Base-by-base conservation (phyloP, 345 rosid species). In the Gossypium mustelinum region DNA sequence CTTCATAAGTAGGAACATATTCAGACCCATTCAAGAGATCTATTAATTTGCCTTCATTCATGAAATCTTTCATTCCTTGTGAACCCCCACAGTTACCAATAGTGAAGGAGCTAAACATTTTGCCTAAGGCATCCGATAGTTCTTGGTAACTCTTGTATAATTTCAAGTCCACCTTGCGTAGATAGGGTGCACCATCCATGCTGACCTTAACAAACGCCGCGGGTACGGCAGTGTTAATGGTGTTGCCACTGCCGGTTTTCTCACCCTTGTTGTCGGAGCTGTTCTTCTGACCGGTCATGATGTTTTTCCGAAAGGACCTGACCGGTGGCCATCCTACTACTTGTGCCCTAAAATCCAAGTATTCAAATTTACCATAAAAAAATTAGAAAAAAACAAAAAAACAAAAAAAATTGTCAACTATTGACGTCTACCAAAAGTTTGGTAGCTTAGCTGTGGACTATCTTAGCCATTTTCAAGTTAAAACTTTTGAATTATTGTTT, bases 181-280 rank as follows among this genome's bases (percentile, higher is more conserved):
- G 82, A 76, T 92, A 92, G 0, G 97, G 97, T 13, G 97, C 97
- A 10, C 97, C 97, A 14, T 89, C 97, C 93, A 92, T 83, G 88
- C 93, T 89, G 65, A 92, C 97, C 74, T 92, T 92, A 74, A 92
- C 91, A 45, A 86, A 90, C 3, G 89, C 90, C 1, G 76, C 89
- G 10, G 44, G 58, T 9, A 24, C 44, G 22, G 66, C 8, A 8
- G 51, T 54, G 3, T 75, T 68, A 63, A 64, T 64, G 72, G 61
- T 59, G 34, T 17, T 59, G 10, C 63, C 63, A 11, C 64, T 59
- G 16, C 77, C 73, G 2, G 79, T 82, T 58, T 84, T 86, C 17
- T 83, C 86, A 2, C 39, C 56, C 43, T 83, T 82, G 2, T 83
- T 82, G 2, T 68, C 76, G 68, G 75, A 55, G 56, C 64, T 61